Base-by-base conservation (phyloP, 257 asterid species). In the Solanum megistacrolobum region DNA sequence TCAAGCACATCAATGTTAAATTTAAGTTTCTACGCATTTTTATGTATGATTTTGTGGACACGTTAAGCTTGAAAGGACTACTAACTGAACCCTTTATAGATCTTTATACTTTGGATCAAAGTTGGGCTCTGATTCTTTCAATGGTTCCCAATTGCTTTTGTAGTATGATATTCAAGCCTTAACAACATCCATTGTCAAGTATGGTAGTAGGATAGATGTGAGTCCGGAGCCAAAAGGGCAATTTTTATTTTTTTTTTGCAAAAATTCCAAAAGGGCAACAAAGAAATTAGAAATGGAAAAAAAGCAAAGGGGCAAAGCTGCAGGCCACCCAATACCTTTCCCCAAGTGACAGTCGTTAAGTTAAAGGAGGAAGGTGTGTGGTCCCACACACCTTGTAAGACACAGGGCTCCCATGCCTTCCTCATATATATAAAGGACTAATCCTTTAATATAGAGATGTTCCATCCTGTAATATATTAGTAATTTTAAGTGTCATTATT, bases 371-470 rank as follows among this genome's bases (percentile, higher is more conserved):
- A 55, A 55, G 65, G 11, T 18, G 65, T 55, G 11, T 55, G 65
- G 65, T 1, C 65, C 5, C 11, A 55, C 65, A 6, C n/a, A 3
- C 65, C 65, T 55, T 52, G 1, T 55, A 55, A 18, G 65, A 18
- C 65, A 2, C 5, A 1, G n/a, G 65, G 65, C 65, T 55, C 65
- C n/a, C 4, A 55, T 4, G 1, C 65, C 65, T 18, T 55, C n/a
- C 65, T 18, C 65, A 3, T 55, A 55, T 55, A 55, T 55, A 55
- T 55, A 18, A 55, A 96, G 98, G 69, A 96, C 95, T 72, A 97
- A 60, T 29, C 99, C 96, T 91, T 96, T 97, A 69, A 97, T 87
- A 92, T 94, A 97, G 98, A 34, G 98, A 96, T 7, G 96, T 94
- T 84, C 99, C 99, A 43, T 96, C 98, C 98, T 96, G 93, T 36